Evolutionary conservation across 2,329 filamentous ascomycete species (phyloP), one percentile per base, ranked within the genome.

Genomic region (Trichoderma semiorbis): DNA sequence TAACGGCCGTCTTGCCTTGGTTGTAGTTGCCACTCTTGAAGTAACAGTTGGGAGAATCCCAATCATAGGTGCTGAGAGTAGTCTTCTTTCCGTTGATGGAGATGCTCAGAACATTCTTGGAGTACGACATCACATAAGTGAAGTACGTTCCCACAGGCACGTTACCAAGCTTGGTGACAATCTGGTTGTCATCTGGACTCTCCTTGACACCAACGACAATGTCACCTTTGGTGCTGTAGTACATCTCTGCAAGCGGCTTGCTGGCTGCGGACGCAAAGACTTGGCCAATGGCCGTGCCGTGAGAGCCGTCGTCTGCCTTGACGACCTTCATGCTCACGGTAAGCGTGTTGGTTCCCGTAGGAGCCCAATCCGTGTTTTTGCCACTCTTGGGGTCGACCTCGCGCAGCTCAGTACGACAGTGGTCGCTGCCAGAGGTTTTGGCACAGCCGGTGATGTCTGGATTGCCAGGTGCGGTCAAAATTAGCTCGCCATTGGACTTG

Each of bases 331-430:
- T 74, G 12, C 12, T 61, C 12, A 71, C 71, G 24, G 60, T 66
- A 21, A 71, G 36, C 5, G 68, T 72, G 53, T 71, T 71, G 34
- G 72, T 73, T 1, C 72, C 70, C 11, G 63, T 30, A 50, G 70
- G 70, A 43, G 69, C 8, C 69, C 69, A 71, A 18, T 74, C 74
- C 7, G 76, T 78, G 12, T 81, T 80, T 53, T 78, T 75, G 79
- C 82, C 79, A 65, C 72, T 77, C 5, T 66, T 77, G 3, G 80
- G 80, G 18, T 67, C 73, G 14, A 73, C 72, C 75, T 84, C 83
- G 14, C 81, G 81, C 7, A 84, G 75, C 74, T 84, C 83, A 12
- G 80, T 83, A 28, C 81, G 81, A 74, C 83, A 84, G 73, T 84
- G 82, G 63, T 80, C 72, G 75, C 81, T 82, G 74, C 82, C 79